Evolutionary conservation across 495 filamentous ascomycete genomes (phyloP), one percentile per base, ranked within the genome.

Genomic region (Annulohypoxylon nitens): DNA sequence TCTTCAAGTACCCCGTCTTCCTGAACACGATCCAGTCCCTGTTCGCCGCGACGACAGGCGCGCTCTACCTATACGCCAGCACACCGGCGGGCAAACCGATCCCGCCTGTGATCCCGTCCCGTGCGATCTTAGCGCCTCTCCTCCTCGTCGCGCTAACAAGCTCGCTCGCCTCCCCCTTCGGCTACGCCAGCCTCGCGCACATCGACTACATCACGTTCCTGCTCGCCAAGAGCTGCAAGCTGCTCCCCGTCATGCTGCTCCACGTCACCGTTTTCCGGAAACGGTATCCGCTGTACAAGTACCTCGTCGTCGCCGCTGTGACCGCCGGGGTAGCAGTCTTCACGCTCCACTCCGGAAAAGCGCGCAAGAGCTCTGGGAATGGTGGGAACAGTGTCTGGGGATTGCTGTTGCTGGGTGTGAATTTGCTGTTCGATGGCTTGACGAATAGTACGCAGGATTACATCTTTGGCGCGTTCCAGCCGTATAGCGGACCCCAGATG

Each of bases 121-220:
- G 83, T 65, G 78, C 83, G 33, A 95, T 98, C 75, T 79, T 97
- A 37, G 79, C 87, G 34, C 93, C 95, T n/a, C 85, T 99, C 18
- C 74, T 93, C 59, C 89, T 98, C 51, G 93, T 99, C 62, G 92
- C 94, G 73, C 82, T 97, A 53, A 97, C 93, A 23, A 92, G 90
- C 70, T 93, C 93, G 1, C 92, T 99, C 67, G 93, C 95, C 18
- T 92, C 90, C 5, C 96, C 96, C 33, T 98, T 99, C 75, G 96
- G 96, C 71, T 99, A 99, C 83, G 95, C 95, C 48, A 91, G 89
- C 53, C 90, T 99, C 50, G 88, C 90, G 41, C 95, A 99, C 81
- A 95, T 98, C 83, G 96, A 98, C 87, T 99, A 98, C 86, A 92
- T 99, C 78, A 99, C 96, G 20, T 99, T 95, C 85, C 95, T 98